Evolutionary conservation across 2,329 filamentous ascomycete genomes (phyloP), one percentile per base, ranked within the genome.

Genomic region (Gyromitra esculenta): DNA sequence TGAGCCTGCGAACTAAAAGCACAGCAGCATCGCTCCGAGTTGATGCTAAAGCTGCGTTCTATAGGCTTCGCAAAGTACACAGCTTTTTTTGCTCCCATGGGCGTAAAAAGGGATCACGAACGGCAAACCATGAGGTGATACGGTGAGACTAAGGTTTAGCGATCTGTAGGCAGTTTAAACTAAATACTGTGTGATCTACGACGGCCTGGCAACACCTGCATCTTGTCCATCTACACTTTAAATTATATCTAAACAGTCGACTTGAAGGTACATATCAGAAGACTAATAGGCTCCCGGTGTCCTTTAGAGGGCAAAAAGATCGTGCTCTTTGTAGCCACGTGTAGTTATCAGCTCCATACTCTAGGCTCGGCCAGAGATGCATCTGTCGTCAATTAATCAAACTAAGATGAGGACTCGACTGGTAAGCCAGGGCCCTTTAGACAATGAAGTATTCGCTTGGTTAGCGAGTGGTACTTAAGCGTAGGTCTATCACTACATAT

Each of bases 11-110:
- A 54, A 35, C 21, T 43, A 67, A 43, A 54, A 50, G 13, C 54
- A 56, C 21, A n/a, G 25, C 15, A 15, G 25, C 31, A 60, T 57
- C 35, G n/a, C 60, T 59, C 41, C 21, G 43, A n/a, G 35, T n/a
- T 60, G 48, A 35, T 18, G 9, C 35, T 35, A 48, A 15, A 68
- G 41, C 11, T 43, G 37, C 13, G 13, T 31, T 48, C 2, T 50
- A 21, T 66, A 41, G 70, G 52, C 31, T 45, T 41, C 21, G 64
- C 63, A 74, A 43, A 43, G 25, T 7, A 64, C 13, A 35, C 45
- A 25, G 13, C 52, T 21, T n/a, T 15, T 72, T 50, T 67, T 18
- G 37, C 13, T 11, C 43, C 18, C 25, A 45, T 31, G 25, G 56
- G 21, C 45, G 21, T 62, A 37, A 56, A 43, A n/a, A 25, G 13